Conservation (phyloP, 2,329 filamentous ascomycete species). For the Lachnellula cervina region DNA sequence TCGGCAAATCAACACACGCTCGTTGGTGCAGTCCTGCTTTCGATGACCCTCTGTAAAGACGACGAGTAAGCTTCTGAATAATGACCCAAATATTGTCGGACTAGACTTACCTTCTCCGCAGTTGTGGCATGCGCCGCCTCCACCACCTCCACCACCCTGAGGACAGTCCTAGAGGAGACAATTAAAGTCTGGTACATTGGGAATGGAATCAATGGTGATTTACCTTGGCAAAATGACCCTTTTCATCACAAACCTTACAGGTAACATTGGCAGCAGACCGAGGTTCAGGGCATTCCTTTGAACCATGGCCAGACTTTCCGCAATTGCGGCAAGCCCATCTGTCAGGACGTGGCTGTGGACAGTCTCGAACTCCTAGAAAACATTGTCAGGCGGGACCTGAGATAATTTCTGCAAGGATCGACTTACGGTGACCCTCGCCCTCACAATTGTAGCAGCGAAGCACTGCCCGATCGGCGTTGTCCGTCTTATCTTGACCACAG, state of each 20-base stretch:
- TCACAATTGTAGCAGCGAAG: conserved; percentile 64
- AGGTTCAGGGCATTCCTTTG: conserved; percentile 36
- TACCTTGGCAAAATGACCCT: conserved; percentile 58
- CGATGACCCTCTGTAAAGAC: conserved; percentile 11
- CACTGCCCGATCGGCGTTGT: conserved; percentile 39
- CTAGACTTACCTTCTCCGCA: conserved; percentile 13
- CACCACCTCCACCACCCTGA: conserved; percentile 50
- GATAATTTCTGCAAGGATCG: not conserved
- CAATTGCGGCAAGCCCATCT: conserved; percentile 66
- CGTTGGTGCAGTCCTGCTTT: conserved; percentile 29
- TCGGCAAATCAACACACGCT: conserved; percentile 32
- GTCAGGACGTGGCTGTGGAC: conserved; percentile 57
- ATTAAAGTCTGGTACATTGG: not conserved
- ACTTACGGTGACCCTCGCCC: conserved; percentile 53
- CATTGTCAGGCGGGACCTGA: not conserved
- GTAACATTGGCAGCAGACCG: conserved; percentile 47
- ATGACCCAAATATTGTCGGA: not conserved
- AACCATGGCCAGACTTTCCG: conserved; percentile 37
- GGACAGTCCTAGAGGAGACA: conserved; percentile 49
- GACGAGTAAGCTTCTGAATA: not conserved
- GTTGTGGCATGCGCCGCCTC: conserved; percentile 42
- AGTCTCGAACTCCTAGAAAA: conserved; percentile 48
- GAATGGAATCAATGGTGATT: conserved; percentile 51
- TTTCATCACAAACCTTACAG: conserved; percentile 33
- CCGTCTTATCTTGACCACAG: conserved; percentile 54